Evolutionary conservation across 192 early-diverging fungal genomes (phyloP).

Genomic region (Phycomyces nitens): DNA sequence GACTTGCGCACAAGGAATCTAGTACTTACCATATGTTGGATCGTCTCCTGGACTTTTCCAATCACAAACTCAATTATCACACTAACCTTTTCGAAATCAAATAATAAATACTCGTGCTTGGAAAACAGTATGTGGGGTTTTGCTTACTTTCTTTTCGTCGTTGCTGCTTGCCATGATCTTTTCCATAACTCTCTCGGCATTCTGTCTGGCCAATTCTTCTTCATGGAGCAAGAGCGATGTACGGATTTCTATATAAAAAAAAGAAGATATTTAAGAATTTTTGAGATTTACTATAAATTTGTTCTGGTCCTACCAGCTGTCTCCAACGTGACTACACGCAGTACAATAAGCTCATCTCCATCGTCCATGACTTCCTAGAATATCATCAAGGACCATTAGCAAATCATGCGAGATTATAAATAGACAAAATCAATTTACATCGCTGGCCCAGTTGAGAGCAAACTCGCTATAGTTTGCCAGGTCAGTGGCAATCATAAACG

Average conservation of each 20-base stretch:
- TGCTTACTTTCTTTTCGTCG: slow-evolving; percentile 31
- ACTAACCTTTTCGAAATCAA: slow-evolving; percentile 38
- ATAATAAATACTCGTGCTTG: not conserved
- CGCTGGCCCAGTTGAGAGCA: slow-evolving; percentile 49
- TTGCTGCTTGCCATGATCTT: slow-evolving; percentile 28
- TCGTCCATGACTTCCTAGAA: slow-evolving; percentile 44
- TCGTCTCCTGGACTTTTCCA: slow-evolving; percentile 51
- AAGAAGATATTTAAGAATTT: too few relatives aligned
- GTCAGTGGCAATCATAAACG: slow-evolving; percentile 52
- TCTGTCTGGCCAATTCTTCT: slow-evolving; percentile 35
- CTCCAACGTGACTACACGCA: slow-evolving; percentile 31
- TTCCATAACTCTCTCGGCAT: slow-evolving; percentile 35
- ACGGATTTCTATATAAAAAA: not conserved
- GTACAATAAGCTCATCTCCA: slow-evolving; percentile 45
- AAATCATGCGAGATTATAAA: not conserved
- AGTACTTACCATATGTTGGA: slow-evolving; percentile 50
- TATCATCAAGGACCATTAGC: not conserved
- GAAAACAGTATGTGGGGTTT: too few relatives aligned
- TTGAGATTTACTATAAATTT: too few relatives aligned
- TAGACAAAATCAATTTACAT: slow-evolving; percentile 17
- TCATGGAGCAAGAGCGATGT: slow-evolving; percentile 19
- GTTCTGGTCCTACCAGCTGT: slow-evolving; percentile 15
- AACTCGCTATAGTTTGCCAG: slow-evolving; percentile 48
- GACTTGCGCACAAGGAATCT: not conserved
- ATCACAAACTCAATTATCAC: slow-evolving; percentile 51